These are phyloP conservation scores for Aspergillus udagawae DNA, from an alignment of 2,329 filamentous ascomycete genomes.

Conservation along the genomic window DNA sequence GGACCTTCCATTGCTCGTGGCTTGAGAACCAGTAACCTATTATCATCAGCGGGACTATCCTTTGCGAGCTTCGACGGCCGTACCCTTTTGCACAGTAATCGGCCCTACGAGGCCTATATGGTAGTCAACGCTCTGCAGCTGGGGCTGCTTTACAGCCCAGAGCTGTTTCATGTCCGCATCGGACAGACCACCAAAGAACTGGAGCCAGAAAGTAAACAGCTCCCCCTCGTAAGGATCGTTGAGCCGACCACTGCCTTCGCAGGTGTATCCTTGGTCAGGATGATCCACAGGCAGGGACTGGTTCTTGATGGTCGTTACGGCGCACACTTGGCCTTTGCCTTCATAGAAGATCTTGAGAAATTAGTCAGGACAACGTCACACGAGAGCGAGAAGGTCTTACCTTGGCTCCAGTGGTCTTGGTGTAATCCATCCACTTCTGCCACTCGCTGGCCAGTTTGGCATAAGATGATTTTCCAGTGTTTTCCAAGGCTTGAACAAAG, in stretches of 20 bases:
- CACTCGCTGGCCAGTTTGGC: conserved; percentile 32
- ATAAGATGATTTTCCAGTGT: conserved; percentile 17
- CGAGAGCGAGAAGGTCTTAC: conserved; percentile 5
- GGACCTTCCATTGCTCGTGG: conserved; percentile 42
- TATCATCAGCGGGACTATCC: background rate
- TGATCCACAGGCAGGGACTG: conserved; percentile 29
- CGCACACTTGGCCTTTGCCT: conserved; percentile 38
- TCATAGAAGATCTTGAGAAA: conserved; percentile 32
- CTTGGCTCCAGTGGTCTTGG: conserved; percentile 33
- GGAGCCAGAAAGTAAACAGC: conserved; percentile 40
- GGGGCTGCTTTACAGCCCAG: conserved; percentile 33
- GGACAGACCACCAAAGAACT: conserved; percentile 36
- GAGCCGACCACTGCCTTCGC: conserved; percentile 32
- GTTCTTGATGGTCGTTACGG: conserved; percentile 36
- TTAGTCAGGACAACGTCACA: background rate
- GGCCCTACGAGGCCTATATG: background rate
- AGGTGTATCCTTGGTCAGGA: conserved; percentile 30
- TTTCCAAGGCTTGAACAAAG: conserved; percentile 13
- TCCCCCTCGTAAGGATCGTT: conserved; percentile 46
- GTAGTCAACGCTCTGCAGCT: background rate
- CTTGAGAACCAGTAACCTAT: conserved; percentile 40
- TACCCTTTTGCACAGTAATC: background rate
- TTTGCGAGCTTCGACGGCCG: background rate
- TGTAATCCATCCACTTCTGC: conserved; percentile 42
- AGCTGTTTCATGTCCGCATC: conserved; percentile 32